Evolutionary conservation across 768 basidiomycete genomes (phyloP).

Genomic region (Leccinum olivaceopallidum): DNA sequence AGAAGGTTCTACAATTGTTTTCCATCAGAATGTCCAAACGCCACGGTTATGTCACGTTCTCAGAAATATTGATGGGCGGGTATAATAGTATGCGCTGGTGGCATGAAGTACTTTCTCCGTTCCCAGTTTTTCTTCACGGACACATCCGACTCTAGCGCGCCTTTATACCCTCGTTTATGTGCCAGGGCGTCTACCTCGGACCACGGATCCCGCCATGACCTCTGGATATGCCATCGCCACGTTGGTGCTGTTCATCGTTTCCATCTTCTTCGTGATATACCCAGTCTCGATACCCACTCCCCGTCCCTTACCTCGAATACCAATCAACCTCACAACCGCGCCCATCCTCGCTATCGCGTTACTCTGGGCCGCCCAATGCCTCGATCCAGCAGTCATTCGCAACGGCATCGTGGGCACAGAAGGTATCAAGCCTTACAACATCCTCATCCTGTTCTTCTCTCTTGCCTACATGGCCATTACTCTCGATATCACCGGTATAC

Average conservation of each 20-base stretch:
- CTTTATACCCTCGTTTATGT: not conserved
- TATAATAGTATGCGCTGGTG: too few relatives aligned
- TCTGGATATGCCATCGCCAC: constrained; percentile 48
- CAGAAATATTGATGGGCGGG: too few relatives aligned
- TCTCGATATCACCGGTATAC: constrained; percentile 83
- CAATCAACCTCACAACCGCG: constrained; percentile 52
- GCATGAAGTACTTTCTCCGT: too few relatives aligned
- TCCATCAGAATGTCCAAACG: too few relatives aligned
- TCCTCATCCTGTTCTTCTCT: constrained; percentile 89
- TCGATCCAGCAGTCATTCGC: constrained; percentile 50
- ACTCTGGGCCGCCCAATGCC: constrained; percentile 56
- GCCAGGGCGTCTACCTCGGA: not conserved
- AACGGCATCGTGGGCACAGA: constrained; percentile 79
- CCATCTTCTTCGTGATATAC: constrained; percentile 52
- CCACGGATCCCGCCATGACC: constrained; percentile 36
- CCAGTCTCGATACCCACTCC: constrained; percentile 44
- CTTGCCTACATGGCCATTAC: constrained; percentile 93
- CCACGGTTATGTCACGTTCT: too few relatives aligned
- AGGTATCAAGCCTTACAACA: constrained; percentile 87
- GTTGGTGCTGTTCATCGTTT: constrained; percentile 51
- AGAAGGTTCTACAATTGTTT: too few relatives aligned
- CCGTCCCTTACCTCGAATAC: constrained; percentile 35
- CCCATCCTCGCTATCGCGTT: constrained; percentile 53
- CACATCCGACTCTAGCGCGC: not conserved
- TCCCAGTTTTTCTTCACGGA: not conserved